These are phyloP conservation scores for Biancaea sappan DNA, from an alignment of 306 rosid species.

Conservation along the genomic window DNA sequence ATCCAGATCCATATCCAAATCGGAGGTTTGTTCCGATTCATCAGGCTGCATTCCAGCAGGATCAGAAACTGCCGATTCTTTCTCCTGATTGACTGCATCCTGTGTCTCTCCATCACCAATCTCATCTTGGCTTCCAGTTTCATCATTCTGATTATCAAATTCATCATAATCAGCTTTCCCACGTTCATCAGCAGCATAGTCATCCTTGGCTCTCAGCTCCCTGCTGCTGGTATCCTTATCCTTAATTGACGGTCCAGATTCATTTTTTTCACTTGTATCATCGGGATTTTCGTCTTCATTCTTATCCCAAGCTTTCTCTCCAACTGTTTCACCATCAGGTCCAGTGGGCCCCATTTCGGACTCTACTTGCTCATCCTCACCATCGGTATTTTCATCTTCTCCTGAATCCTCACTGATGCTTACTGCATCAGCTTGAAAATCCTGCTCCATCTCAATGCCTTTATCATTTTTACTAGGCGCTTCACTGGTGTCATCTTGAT, in stretches of 20 bases:
- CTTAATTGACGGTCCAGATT: slow-evolving; percentile 69
- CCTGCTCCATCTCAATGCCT: slow-evolving; percentile 91
- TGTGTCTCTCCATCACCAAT: slow-evolving; percentile 49
- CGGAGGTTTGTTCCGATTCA: slow-evolving; percentile 55
- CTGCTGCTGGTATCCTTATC: slow-evolving; percentile 58
- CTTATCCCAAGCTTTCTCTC: slow-evolving; percentile 73
- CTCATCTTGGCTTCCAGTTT: slow-evolving; percentile 42
- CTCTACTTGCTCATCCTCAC: slow-evolving; percentile 63
- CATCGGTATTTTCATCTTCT: slow-evolving; percentile 62
- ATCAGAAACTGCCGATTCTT: slow-evolving; percentile 61
- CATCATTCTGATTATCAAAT: slow-evolving; percentile 47
- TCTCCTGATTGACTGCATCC: slow-evolving; percentile 58
- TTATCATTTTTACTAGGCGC: slow-evolving; percentile 58
- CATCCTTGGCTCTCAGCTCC: slow-evolving; percentile 87
- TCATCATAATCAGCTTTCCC: slow-evolving; percentile 57
- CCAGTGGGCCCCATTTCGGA: slow-evolving; percentile 81
- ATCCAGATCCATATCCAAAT: slow-evolving; percentile 58
- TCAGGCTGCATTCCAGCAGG: slow-evolving; percentile 60
- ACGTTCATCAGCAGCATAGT: slow-evolving; percentile 47
- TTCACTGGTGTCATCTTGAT: slow-evolving; percentile 58
- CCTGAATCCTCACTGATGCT: slow-evolving; percentile 83
- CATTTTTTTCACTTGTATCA: slow-evolving; percentile 56
- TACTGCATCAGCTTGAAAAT: slow-evolving; percentile 67
- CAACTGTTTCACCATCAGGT: slow-evolving; percentile 59
- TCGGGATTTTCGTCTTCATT: slow-evolving; percentile 68